Evolutionary conservation across 495 filamentous ascomycete species (phyloP).

Genomic region (Xylaria castorea): DNA sequence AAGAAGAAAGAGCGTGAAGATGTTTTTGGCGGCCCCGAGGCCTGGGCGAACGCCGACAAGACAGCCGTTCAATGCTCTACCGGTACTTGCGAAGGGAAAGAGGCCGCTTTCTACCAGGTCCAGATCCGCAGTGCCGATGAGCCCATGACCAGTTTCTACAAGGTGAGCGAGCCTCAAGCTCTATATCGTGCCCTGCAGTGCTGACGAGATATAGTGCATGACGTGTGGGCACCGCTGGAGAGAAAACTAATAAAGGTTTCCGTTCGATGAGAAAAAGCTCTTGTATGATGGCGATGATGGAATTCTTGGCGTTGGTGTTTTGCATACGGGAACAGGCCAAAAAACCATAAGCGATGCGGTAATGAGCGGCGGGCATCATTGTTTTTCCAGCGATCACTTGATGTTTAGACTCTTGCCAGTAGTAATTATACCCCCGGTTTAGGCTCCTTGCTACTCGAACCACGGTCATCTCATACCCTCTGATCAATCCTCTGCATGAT

Average conservation of each 20-base stretch:
- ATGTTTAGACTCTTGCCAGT: constrained; percentile 27
- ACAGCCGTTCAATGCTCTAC: constrained; percentile 75
- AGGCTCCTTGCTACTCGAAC: background rate
- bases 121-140: constrained; percentile 98
- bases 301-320: constrained; percentile 33
- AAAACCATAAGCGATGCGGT: constrained; percentile 38
- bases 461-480: background rate
- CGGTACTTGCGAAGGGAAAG: constrained; percentile 73
- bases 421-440: constrained; percentile 34
- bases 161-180: constrained; percentile 58
- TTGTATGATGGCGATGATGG: constrained; percentile 15
- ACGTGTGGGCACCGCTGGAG: constrained; percentile 64
- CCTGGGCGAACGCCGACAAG: constrained; percentile 91
- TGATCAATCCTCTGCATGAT: background rate
- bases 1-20: constrained; percentile 87
- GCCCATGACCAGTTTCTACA: constrained; percentile 96
- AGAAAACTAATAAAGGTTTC: constrained; percentile 51
- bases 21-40: constrained; percentile 84
- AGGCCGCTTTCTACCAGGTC: constrained; percentile 93
- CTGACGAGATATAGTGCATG: constrained; percentile 59
- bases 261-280: background rate
- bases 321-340: constrained; percentile 13
- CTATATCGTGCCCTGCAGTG: background rate
- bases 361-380: constrained; percentile 7
- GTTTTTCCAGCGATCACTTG: constrained; percentile 20